Evolutionary conservation across 768 basidiomycete species (phyloP), one percentile per base, ranked within the genome.

Genomic region (Lentinula detonsa): DNA sequence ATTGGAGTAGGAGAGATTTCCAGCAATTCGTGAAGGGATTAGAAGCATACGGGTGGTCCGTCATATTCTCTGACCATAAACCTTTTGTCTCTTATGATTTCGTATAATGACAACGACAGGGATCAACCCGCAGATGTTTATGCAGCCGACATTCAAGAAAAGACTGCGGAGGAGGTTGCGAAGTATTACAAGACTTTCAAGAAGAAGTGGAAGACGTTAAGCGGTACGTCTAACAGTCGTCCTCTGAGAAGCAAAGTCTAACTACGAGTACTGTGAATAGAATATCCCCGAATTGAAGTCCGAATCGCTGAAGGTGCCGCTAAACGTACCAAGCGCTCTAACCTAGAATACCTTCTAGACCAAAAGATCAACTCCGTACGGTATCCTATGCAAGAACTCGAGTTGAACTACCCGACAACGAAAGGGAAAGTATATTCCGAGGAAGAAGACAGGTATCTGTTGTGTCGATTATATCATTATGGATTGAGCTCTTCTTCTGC

Each of bases 371-470:
- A 77, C 21, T 89, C 89, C 1, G 89, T 92, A 61, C 80, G 83
- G 42, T 93, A 89, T 72, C 97, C 97, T 1, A 94, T 98, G 88
- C 96, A 98, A 71, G 95, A 97, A 72, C 86, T 99, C 52, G 91
- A 96, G 73, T 85, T 98, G 57, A 90, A 91, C 72, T 98, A 98
- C 67, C 93, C 93, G 1, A 90, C 90, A 34, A 96, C 95, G 39
- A 98, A 98, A 73, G 96, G 95, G 62, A 98, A 98, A 69, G 90
- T 94, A 5, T 99, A 96, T 73, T 90, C 84, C 28, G 97, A 99
- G 64, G 97, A 98, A 69, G 97, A 98, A 70, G 97, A 98, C 67
- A 81, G 96, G 16, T 99, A 98, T 76, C 81, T 98, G 10, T 82
- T 98, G 42, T 94, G 92, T 68, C 85, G 95, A 28, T 74, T 98